Conservation (phyloP, 495 filamentous ascomycete genomes). For the Physcia stellaris region DNA sequence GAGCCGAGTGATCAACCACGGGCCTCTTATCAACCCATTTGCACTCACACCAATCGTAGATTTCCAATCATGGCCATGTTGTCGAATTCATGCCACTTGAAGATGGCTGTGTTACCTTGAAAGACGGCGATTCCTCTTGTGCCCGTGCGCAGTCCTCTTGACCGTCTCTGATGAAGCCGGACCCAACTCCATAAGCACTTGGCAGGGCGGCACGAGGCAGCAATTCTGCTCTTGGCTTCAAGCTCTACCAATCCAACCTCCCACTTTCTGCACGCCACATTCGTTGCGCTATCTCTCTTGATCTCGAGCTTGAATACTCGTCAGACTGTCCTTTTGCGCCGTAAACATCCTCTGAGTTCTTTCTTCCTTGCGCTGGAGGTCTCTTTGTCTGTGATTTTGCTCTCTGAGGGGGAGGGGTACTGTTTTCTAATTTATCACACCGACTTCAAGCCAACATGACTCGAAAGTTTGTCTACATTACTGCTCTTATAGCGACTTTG, state of each 20-base stretch:
- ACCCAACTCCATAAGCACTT: too few relatives aligned
- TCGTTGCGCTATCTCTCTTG: background rate
- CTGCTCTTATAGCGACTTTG: conserved; percentile 43
- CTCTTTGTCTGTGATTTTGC: too few relatives aligned
- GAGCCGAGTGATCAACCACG: too few relatives aligned
- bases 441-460: conserved; percentile 25
- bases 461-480: conserved; percentile 38
- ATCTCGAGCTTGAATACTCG: background rate
- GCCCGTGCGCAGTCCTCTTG: too few relatives aligned
- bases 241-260: background rate
- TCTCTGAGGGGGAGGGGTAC: too few relatives aligned
- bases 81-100: too few relatives aligned
- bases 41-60: background rate
- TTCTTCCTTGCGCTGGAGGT: too few relatives aligned
- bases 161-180: too few relatives aligned
- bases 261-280: background rate
- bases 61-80: too few relatives aligned
- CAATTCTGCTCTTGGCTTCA: background rate
- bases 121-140: too few relatives aligned
- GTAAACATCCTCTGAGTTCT: background rate
- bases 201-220: background rate
- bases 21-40: background rate
- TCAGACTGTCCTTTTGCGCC: background rate
- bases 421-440: background rate
- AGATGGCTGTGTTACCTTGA: too few relatives aligned